Conservation (phyloP, 2,329 filamentous ascomycete species). For the Penicillium expansum region DNA sequence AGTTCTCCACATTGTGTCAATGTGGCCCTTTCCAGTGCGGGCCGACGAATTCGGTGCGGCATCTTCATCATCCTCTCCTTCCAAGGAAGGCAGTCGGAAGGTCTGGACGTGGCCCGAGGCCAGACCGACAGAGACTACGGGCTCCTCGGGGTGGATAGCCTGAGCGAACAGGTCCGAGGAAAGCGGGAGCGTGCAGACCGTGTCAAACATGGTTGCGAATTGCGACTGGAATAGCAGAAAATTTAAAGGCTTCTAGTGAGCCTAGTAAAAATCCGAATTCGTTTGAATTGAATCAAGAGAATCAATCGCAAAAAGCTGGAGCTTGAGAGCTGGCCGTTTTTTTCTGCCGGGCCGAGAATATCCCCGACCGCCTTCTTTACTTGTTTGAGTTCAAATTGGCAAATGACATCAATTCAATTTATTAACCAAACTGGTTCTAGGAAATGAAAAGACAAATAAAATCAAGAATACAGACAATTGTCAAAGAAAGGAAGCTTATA, state of each 20-base stretch:
- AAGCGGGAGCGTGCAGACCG: slow-evolving; percentile 84
- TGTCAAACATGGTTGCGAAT: slow-evolving; percentile 70
- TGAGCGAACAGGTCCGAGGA: slow-evolving; percentile 84
- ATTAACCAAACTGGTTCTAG: not conserved
- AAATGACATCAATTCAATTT: slow-evolving; percentile 11
- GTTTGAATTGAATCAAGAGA: not conserved
- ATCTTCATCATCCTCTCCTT: slow-evolving; percentile 52
- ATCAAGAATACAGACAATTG: slow-evolving; percentile 2
- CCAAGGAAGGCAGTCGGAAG: slow-evolving; percentile 66
- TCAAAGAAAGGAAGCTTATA: not conserved
- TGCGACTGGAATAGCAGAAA: not conserved
- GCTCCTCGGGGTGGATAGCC: slow-evolving; percentile 78
- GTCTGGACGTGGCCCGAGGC: slow-evolving; percentile 82
- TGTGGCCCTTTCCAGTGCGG: slow-evolving; percentile 66
- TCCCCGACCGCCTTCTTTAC: slow-evolving; percentile 12
- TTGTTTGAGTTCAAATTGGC: not conserved
- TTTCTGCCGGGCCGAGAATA: slow-evolving; percentile 20
- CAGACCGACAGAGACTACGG: slow-evolving; percentile 81
- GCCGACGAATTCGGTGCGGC: slow-evolving; percentile 40
- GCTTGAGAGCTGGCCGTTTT: slow-evolving; percentile 19
- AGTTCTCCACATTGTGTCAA: slow-evolving; percentile 83
- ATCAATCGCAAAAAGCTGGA: not conserved
- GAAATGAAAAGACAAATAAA: not conserved
- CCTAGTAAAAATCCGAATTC: not conserved
- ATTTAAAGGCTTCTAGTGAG: not conserved